Evolutionary conservation across 257 asterid species (phyloP), one percentile per base, ranked within the genome.

Genomic region (Osmanthus fragrans): DNA sequence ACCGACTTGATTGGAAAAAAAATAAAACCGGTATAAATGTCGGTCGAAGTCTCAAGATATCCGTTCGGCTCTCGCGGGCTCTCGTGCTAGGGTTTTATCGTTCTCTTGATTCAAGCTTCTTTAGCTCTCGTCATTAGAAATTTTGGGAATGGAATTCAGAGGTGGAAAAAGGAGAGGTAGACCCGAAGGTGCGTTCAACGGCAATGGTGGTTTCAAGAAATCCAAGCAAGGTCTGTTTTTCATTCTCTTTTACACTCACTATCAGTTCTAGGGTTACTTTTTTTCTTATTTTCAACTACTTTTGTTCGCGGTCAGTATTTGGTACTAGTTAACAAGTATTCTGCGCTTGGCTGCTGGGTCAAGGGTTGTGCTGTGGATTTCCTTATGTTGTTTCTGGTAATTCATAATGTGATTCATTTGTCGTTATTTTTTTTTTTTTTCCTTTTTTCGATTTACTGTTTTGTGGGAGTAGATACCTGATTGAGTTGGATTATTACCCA

Each of bases 201-300:
- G 91, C 73, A 87, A 87, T 82, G 94, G 92, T 45, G 79, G 82
- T n/a, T 74, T 81, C 70, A 91, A 91, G 91, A 90, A 84, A 82
- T 81, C 86, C 29, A 89, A 85, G 79, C 86, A 74, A 91, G 97
- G 97, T 90, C 15, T 74, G 45, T 18, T 29, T 77, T 37, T 25
- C 69, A 4, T 34, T 66, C 49, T 3, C 66, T 68, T 47, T 32
- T 64, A n/a, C 30, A 7, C 72, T 29, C 47, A 72, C 32, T 77
- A 0, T 66, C 70, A 45, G 84, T 77, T 82, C 74, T 82, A 18
- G 80, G 82, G 78, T 80, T 72, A 37, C 8, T 13, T 58, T 49
- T 82, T 73, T 27, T 1, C 37, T 74, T 34, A 16, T 7, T 70
- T n/a, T 58, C 21, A 7, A 18, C 16, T 45, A 18, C 16, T 11